Base-by-base conservation (phyloP, 768 basidiomycete genomes). In the Candolleomyces aberdarensis region DNA sequence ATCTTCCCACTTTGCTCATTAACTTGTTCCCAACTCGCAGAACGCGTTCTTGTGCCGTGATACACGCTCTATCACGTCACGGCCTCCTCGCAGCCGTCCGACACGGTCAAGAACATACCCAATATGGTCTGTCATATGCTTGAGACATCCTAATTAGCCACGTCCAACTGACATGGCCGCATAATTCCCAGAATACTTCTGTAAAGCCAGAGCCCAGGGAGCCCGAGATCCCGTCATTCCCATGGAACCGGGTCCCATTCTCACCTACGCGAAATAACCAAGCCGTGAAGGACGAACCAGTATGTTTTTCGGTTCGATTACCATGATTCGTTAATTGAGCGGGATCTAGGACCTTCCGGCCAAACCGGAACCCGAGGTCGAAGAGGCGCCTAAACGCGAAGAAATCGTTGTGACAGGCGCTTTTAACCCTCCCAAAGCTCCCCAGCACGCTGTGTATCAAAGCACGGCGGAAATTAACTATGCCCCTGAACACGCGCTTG, bases 401-500 rank as follows among this genome's bases (percentile, higher is more conserved):
- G 62, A 31, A 17, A 57, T 3, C 11, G 11, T 36, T 13, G 62
- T 64, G 60, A 59, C 57, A 60, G 67, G 64, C 53, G 63, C 52
- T 57, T 32, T 48, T 59, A 58, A 62, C 52, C 57, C 62, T 13
- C 60, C 66, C 15, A 49, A n/a, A 13, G 15, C 39, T 5, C 15
- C 48, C 8, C 49, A 31, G 19, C 83, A 78, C 66, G 75, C 66
- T 0, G 65, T 70, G n/a, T 80, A 78, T 60, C 36, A 68, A 3
- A 70, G 72, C n/a, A 72, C 74, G 0, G 64, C 65, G 0, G 81
- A 86, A 0, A 83, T 87, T 53, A 36, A 61, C 5, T 83, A 84
- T 65, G 69, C 72, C 0, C 82, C 83, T 0, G 84, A 85, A 65
- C 64, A 67, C 32, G 82, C 82, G 2, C 67, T 87, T 8, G 75